Conservation (phyloP, 108 stramenopile genomes). For the Cyclostephanos tholiformis region DNA sequence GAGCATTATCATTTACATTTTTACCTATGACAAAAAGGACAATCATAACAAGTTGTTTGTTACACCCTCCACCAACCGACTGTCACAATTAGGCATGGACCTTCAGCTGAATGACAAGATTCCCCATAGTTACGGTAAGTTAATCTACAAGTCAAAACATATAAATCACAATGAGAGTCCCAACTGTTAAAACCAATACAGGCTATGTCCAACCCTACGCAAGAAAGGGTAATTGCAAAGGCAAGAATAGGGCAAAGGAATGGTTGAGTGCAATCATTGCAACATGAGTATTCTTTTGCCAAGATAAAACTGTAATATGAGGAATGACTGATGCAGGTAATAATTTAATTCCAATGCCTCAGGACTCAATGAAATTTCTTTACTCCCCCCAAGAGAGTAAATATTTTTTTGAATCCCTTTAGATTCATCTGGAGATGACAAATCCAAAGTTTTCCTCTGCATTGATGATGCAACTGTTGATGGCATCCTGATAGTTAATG, state of each 20-base stretch:
- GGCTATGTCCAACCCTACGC: slow-evolving; percentile 26
- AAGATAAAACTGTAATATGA: slow-evolving; percentile 25
- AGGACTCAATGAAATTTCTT: too few species aligned
- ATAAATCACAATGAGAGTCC: slow-evolving; percentile 42
- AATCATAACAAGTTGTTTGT: slow-evolving; percentile 22
- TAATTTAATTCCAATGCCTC: too few species aligned
- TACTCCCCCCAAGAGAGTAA: too few species aligned
- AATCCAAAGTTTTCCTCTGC: too few species aligned
- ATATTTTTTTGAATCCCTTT: too few species aligned
- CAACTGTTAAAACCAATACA: slow-evolving; percentile 43
- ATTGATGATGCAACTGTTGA: too few species aligned
- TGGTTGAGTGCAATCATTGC: slow-evolving; percentile 45
- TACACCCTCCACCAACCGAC: slow-evolving; percentile 15
- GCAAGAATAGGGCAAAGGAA: slow-evolving; percentile 7
- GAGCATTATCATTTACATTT: slow-evolving; percentile 65
- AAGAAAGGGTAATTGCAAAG: slow-evolving; percentile 29
- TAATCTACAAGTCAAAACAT: slow-evolving; percentile 44
- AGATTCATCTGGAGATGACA: too few species aligned
- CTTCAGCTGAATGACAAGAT: slow-evolving; percentile 58
- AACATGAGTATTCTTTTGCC: slow-evolving; percentile 22
- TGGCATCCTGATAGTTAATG: too few species aligned
- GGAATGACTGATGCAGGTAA: too few species aligned
- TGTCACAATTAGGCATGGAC: slow-evolving; percentile 29
- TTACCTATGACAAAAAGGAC: slow-evolving; percentile 49
- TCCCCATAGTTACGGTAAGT: slow-evolving; percentile 59